Conservation (phyloP, 169 alveolate genomes). For the Neospora caninum region DNA sequence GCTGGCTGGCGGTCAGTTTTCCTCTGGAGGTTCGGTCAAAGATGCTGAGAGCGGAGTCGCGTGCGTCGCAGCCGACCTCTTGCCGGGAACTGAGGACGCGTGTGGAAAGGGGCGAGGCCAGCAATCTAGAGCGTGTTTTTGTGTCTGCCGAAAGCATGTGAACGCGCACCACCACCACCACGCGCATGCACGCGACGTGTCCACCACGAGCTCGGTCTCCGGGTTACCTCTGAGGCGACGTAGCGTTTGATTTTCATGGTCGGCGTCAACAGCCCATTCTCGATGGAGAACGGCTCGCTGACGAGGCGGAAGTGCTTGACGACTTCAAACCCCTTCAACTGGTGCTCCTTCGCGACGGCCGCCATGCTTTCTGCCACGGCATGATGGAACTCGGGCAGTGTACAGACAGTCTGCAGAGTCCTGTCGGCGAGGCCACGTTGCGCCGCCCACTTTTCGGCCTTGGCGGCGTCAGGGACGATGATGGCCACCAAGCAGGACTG, state of each 20-base stretch:
- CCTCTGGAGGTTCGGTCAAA: too few species aligned
- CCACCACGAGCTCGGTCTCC: not conserved
- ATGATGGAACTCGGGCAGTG: slow-evolving; percentile 42
- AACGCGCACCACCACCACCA: too few species aligned
- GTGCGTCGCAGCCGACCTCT: too few species aligned
- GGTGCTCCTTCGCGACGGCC: slow-evolving; percentile 50
- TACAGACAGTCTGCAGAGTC: slow-evolving; percentile 28
- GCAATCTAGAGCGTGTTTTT: too few species aligned
- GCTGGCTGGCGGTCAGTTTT: too few species aligned
- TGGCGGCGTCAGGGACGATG: slow-evolving; percentile 60
- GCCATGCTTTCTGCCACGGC: slow-evolving; percentile 56
- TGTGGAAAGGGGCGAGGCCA: too few species aligned
- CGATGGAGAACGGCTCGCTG: slow-evolving; percentile 70
- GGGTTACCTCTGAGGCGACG: slow-evolving; percentile 56
- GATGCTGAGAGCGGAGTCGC: too few species aligned
- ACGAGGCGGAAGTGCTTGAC: slow-evolving; percentile 50
- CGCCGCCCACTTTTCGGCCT: slow-evolving; percentile 50
- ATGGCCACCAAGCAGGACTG: slow-evolving; percentile 66
- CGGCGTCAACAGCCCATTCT: slow-evolving; percentile 71
- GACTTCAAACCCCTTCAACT: slow-evolving; percentile 66
- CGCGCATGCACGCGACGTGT: not conserved
- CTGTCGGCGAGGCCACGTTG: slow-evolving; percentile 7
- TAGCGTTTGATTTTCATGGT: slow-evolving; percentile 70
- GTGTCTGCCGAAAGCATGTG: too few species aligned
- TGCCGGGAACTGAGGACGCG: too few species aligned